These are phyloP conservation scores for Oryza brachyantha DNA, from an alignment of 176 grass and related monocot genomes.

Conservation along the genomic window DNA sequence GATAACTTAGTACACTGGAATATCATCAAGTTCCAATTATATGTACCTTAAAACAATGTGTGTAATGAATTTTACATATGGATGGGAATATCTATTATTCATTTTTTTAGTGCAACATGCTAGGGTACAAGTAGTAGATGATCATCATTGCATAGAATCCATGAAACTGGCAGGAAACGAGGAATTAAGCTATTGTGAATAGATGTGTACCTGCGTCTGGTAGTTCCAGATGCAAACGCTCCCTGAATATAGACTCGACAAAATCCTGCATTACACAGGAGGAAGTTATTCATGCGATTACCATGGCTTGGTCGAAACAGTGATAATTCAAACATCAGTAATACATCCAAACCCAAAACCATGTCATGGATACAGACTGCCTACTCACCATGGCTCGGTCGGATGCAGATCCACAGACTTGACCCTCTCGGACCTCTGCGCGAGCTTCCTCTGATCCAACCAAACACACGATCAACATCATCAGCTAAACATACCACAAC, in stretches of 20 bases:
- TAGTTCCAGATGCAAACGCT: slow-evolving; percentile 99
- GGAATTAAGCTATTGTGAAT: neutral
- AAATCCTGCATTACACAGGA: slow-evolving; percentile 61
- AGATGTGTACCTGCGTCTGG: slow-evolving; percentile 72
- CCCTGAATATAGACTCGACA: slow-evolving; percentile 91
- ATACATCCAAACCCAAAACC: neutral
- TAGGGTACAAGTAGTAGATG: neutral
- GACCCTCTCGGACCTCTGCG: slow-evolving; percentile 95
- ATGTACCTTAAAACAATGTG: neutral
- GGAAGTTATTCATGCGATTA: neutral
- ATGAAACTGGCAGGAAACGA: slow-evolving; percentile 13
- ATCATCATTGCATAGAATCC: neutral
- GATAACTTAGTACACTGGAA: neutral
- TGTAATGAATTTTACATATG: neutral
- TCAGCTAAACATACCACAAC: slow-evolving; percentile 25
- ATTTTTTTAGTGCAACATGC: neutral
- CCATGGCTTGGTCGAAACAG: slow-evolving; percentile 7
- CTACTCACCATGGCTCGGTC: slow-evolving; percentile 86
- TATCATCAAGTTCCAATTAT: no score
- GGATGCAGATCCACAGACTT: slow-evolving; percentile 99
- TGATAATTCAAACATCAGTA: neutral
- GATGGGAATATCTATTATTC: neutral
- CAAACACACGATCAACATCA: slow-evolving; percentile 20
- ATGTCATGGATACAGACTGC: slow-evolving; percentile 2
- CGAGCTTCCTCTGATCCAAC: slow-evolving; percentile 94